These are phyloP conservation scores for Globisporangium heterothallicum DNA, from an alignment of 352 stramenopile species.

Conservation along the genomic window DNA sequence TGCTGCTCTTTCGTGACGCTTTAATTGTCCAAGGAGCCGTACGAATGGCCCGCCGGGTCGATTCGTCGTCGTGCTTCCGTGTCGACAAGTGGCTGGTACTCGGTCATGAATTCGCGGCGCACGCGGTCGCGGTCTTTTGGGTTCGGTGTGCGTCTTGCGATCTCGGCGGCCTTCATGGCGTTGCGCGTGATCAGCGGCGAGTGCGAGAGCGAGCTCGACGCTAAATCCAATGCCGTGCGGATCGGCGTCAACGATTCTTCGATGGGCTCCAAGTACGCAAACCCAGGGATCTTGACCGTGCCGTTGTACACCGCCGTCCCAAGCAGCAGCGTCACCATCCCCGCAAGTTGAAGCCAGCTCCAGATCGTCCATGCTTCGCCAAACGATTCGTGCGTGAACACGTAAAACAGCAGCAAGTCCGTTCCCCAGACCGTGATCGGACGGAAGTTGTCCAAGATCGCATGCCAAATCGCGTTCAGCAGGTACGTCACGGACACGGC, in stretches of 20 bases:
- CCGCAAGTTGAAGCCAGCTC: constrained; percentile 92
- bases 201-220: constrained; percentile 54
- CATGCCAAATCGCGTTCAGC: constrained; percentile 96
- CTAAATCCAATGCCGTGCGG: constrained; percentile 51
- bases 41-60: constrained; percentile 70
- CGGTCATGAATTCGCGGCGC: constrained; percentile 82
- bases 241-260: constrained; percentile 62
- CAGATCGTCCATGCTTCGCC: constrained; percentile 94
- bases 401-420: constrained; percentile 96
- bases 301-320: constrained; percentile 97
- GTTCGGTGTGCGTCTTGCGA: constrained; percentile 73
- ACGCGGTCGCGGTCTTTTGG: constrained; percentile 75
- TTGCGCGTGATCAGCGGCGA: constrained; percentile 79
- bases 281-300: constrained; percentile 69
- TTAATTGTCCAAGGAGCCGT: constrained; percentile 75
- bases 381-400: constrained; percentile 87
- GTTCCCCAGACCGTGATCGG: constrained; percentile 94
- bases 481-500: constrained; percentile 95
- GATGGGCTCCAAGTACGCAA: constrained; percentile 71
- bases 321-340: constrained; percentile 91
- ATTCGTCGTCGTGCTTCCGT: constrained; percentile 54
- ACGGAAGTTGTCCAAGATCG: constrained; percentile 97
- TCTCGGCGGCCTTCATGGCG: constrained; percentile 78
- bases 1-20: too few relatives aligned
- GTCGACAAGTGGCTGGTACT: constrained; percentile 75